These are phyloP conservation scores for Balamuthia mandrillaris DNA, from an alignment of 208 protist genomes.

Conservation along the genomic window DNA sequence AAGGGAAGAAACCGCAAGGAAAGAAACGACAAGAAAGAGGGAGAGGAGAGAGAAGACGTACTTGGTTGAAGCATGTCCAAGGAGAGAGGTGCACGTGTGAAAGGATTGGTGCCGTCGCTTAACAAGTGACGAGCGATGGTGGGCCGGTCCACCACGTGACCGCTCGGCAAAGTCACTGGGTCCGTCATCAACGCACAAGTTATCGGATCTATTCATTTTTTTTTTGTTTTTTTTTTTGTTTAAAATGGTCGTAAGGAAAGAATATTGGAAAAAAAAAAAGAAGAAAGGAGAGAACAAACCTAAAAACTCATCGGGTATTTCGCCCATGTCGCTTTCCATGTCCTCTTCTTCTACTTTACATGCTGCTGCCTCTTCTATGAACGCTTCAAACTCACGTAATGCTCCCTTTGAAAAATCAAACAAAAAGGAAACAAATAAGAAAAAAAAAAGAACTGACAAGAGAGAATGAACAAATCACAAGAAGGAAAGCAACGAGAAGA, in stretches of 20 bases:
- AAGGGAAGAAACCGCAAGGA: too few relatives aligned
- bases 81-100: slow-evolving; percentile 46
- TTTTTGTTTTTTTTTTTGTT: too few relatives aligned
- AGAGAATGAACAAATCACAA: background rate
- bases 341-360: background rate
- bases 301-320: slow-evolving; percentile 55
- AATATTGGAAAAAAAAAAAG: background rate
- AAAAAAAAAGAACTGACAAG: background rate
- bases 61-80: slow-evolving; percentile 35
- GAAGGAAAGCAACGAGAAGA: background rate
- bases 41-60: background rate
- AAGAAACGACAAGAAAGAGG: too few relatives aligned
- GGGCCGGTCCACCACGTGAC: slow-evolving; percentile 41
- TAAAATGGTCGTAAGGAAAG: background rate
- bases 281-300: background rate
- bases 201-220: slow-evolving; percentile 61
- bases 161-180: slow-evolving; percentile 53
- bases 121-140: slow-evolving; percentile 52
- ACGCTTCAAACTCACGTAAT: slow-evolving; percentile 35
- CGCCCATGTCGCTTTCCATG: slow-evolving; percentile 46
- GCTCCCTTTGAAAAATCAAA: background rate
- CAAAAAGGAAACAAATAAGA: background rate
- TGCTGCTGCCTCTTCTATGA: slow-evolving; percentile 30
- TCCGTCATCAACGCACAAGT: slow-evolving; percentile 53
- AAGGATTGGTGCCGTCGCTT: slow-evolving; percentile 53